phyloP scores from a whole-genome alignment of 2,329 filamentous ascomycete species.

The Penicillium griseofulvum region DNA sequence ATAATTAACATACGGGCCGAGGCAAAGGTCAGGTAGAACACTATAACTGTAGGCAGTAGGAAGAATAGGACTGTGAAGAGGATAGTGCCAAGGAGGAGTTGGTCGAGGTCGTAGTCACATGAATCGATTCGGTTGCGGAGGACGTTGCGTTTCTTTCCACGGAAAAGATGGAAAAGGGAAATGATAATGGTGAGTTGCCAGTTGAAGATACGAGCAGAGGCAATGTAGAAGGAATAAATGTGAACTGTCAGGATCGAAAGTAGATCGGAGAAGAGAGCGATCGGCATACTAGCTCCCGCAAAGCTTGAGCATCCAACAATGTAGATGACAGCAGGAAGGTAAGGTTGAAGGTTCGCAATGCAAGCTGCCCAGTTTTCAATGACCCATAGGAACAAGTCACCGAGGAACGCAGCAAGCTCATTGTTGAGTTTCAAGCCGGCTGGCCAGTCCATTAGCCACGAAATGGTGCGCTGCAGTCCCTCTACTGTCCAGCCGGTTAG shows the following conservation, averaged over 20 bases:
- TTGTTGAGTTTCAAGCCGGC: slow-evolving; percentile 93
- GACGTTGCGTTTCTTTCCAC: slow-evolving; percentile 96
- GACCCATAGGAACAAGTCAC: slow-evolving; percentile 95
- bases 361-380: slow-evolving; percentile 97
- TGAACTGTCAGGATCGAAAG: slow-evolving; percentile 88
- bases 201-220: slow-evolving; percentile 93
- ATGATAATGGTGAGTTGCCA: slow-evolving; percentile 97
- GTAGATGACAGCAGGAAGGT: slow-evolving; percentile 82
- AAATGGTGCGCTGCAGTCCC: slow-evolving; percentile 82
- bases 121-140: slow-evolving; percentile 96
- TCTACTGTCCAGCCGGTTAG: slow-evolving; percentile 82
- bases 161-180: slow-evolving; percentile 97
- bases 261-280: slow-evolving; percentile 91
- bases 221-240: slow-evolving; percentile 97
- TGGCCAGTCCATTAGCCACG: slow-evolving; percentile 94
- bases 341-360: slow-evolving; percentile 72
- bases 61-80: slow-evolving; percentile 95
- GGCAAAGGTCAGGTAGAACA: slow-evolving; percentile 97
- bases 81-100: slow-evolving; percentile 92
- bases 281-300: slow-evolving; percentile 93
- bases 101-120: slow-evolving; percentile 97
- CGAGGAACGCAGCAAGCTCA: slow-evolving; percentile 88
- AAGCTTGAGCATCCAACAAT: slow-evolving; percentile 94
- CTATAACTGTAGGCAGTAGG: slow-evolving; percentile 86
- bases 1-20: slow-evolving; percentile 94